Evolutionary conservation across 768 basidiomycete species (phyloP).

Genomic region (Trametes cingulata): DNA sequence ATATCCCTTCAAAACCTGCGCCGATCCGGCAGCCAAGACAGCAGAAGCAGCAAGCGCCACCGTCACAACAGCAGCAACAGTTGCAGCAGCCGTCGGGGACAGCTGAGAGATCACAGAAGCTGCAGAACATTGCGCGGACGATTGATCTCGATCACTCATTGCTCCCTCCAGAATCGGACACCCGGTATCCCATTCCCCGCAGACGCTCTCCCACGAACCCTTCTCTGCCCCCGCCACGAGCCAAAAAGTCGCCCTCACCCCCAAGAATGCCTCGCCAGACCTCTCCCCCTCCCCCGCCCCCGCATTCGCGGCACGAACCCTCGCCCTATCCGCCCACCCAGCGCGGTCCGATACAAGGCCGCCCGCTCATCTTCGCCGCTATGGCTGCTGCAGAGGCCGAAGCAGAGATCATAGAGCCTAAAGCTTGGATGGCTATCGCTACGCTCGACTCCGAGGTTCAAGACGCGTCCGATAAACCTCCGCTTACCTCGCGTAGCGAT

Average conservation of each 20-base stretch:
- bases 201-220: slow-evolving; percentile 16
- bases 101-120: slow-evolving; percentile 1
- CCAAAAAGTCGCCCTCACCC: background rate
- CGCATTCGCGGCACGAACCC: background rate
- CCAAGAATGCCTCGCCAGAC: background rate
- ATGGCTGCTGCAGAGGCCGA: slow-evolving; percentile 34
- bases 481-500: slow-evolving; percentile 7
- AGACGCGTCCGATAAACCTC: background rate
- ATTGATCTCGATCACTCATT: slow-evolving; percentile 19
- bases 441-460: slow-evolving; percentile 6
- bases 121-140: slow-evolving; percentile 1
- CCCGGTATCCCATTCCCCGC: slow-evolving; percentile 17
- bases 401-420: slow-evolving; percentile 17
- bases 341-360: slow-evolving; percentile 37
- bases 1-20: background rate
- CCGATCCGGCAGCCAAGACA: background rate
- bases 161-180: slow-evolving; percentile 17
- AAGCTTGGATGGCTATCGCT: slow-evolving; percentile 19
- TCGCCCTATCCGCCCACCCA: background rate
- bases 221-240: background rate
- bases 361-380: slow-evolving; percentile 65
- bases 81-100: background rate
- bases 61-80: background rate
- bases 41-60: background rate
- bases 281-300: background rate